Conservation (phyloP, 1,139 yeast species). For the Blastobotrys serpentis region DNA sequence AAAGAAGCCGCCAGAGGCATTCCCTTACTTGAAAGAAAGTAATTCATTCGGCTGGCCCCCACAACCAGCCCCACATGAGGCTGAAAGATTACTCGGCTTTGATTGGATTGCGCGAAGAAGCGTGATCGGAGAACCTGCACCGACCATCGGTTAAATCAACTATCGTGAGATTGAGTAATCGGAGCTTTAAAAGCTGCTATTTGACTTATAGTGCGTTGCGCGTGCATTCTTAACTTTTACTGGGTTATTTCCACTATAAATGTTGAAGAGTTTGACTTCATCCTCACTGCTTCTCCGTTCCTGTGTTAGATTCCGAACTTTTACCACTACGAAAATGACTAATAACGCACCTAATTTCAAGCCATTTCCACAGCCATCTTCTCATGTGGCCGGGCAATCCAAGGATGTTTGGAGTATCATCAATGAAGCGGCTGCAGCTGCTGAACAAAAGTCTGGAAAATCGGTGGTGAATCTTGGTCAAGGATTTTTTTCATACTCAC, state of each 20-base stretch:
- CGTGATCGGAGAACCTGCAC: conserved; percentile 4
- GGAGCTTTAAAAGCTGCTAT: too few species aligned
- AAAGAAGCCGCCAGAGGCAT: too few species aligned
- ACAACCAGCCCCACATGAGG: too few species aligned
- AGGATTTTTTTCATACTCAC: conserved; percentile 93
- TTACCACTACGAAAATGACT: conserved; percentile 4
- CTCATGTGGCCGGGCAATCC: conserved; percentile 25
- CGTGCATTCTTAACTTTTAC: not conserved
- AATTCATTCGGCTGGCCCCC: too few species aligned
- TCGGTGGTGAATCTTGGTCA: conserved; percentile 89
- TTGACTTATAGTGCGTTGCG: too few species aligned
- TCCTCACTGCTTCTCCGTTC: too few species aligned
- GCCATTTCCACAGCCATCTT: conserved; percentile 29
- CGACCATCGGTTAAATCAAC: not conserved
- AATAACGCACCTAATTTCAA: conserved; percentile 13
- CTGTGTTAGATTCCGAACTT: too few species aligned
- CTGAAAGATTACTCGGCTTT: too few species aligned
- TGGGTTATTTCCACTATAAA: not conserved
- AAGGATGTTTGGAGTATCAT: conserved; percentile 94
- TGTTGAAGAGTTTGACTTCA: not conserved
- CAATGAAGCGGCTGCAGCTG: conserved; percentile 90
- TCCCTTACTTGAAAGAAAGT: too few species aligned
- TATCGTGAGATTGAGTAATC: not conserved
- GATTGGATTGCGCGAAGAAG: not conserved
- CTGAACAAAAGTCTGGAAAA: conserved; percentile 61